Evolutionary conservation across 208 protist species (phyloP).

Genomic region (Naegleria lovaniensis): DNA sequence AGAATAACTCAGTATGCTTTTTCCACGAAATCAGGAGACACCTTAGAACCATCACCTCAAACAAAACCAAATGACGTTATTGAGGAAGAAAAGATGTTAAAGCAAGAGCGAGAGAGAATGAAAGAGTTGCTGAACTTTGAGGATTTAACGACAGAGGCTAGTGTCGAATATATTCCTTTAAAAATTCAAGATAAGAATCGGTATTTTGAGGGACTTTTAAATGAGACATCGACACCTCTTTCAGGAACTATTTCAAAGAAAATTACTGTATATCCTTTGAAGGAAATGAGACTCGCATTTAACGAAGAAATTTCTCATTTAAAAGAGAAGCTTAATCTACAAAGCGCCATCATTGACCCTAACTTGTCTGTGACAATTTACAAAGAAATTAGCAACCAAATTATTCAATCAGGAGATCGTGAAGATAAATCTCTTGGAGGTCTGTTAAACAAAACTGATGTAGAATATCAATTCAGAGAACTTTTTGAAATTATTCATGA

Average conservation of each 20-base stretch:
- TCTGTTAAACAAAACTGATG: not conserved
- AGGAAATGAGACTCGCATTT: not conserved
- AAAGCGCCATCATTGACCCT: not conserved
- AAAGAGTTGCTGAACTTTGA: not conserved
- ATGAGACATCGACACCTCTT: not conserved
- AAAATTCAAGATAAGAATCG: constrained; percentile 16
- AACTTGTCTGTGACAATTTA: not conserved
- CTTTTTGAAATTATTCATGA: not conserved
- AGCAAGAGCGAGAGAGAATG: not conserved
- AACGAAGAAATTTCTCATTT: not conserved
- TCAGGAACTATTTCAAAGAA: not conserved
- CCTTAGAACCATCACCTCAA: not conserved
- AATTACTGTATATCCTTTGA: not conserved
- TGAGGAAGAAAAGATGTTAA: not conserved
- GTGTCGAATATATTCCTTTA: not conserved
- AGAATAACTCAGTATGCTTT: constrained; percentile 13
- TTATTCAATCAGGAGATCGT: not conserved
- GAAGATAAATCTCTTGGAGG: not conserved
- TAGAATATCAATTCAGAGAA: not conserved
- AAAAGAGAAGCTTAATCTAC: not conserved
- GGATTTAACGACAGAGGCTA: not conserved
- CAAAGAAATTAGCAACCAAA: not conserved
- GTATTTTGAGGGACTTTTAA: constrained; percentile 16
- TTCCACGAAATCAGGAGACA: not conserved
- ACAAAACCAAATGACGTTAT: not conserved